Base-by-base conservation (phyloP, 2,329 filamentous ascomycete species). In the Exophiala alcalophila region DNA sequence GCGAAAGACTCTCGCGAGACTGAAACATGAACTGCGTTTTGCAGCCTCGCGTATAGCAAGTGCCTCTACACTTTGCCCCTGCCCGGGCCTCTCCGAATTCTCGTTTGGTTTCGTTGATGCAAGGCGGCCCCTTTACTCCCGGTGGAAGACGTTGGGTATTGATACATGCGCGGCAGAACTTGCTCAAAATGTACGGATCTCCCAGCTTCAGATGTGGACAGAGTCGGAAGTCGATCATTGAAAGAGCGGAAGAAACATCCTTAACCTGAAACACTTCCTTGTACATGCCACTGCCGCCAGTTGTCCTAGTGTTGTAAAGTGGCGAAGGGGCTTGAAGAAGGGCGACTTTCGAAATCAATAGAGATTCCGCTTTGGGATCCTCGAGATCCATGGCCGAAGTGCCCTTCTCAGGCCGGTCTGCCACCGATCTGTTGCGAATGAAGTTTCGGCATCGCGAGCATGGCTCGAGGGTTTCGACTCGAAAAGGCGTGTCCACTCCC, bases 21-120 rank as follows among this genome's bases (percentile, higher is more conserved):
- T 57, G 55, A 43, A 57, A 57, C 55, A 57, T 57, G 41, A 56
- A 57, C 30, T 54, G 47, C 20, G 53, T 57, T 36, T 49, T 53
- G 26, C 55, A 57, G 2, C 51, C 51, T 16, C 53, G 44, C n/a
- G 40, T 49, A 35, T 49, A 57, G 34, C 55, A 57, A 11, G 47
- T 40, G 11, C 53, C 53, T 38, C 53, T 57, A 37, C 55, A 57
- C 33, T 50, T 55, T 12, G 44, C 41, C 5, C 43, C 33, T n/a
- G 31, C 26, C 19, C 41, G 47, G n/a, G 20, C 33, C 15, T 46
- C 46, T 14, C 46, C 49, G 32, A 44, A 43, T 9, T 55, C 50
- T 41, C 41, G 21, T 25, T 52, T 55, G 19, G 42, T 35, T 31
- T 54, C 53, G 15, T 47, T 54, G 35, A 57, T 57, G 34, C 55